phyloP scores from a whole-genome alignment of 805 yeast species.

The Cyberlindnera misumaiensis region DNA sequence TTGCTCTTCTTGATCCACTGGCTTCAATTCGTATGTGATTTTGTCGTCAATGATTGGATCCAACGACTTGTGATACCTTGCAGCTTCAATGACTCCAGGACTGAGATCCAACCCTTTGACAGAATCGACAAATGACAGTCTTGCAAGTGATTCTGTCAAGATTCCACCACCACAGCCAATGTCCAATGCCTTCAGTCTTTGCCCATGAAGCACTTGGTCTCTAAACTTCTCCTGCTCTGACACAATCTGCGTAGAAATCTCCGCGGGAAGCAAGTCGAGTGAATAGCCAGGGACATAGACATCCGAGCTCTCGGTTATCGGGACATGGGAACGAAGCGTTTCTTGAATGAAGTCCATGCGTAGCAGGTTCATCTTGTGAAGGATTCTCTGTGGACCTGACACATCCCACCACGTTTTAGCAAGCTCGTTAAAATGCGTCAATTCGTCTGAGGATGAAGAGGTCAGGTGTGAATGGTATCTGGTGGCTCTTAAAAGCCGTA shows the following conservation, averaged over 20 bases:
- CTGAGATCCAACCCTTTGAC: conserved; percentile 88
- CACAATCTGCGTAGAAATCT: conserved; percentile 40
- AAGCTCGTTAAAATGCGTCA: conserved; percentile 73
- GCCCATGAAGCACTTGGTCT: conserved; percentile 25
- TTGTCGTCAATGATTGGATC: conserved; percentile 61
- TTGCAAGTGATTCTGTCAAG: conserved; percentile 76
- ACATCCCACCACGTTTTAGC: conserved; percentile 99
- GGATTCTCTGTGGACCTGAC: conserved; percentile 83
- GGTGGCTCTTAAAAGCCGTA: too few species aligned
- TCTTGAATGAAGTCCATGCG: conserved; percentile 81
- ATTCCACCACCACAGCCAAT: conserved; percentile 99
- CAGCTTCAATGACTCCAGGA: conserved; percentile 73
- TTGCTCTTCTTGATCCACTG: conserved; percentile 52
- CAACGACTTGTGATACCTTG: conserved; percentile 52
- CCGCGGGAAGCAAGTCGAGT: conserved; percentile 55
- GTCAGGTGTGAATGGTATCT: conserved; percentile 14
- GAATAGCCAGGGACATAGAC: conserved; percentile 77
- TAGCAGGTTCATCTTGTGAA: conserved; percentile 89
- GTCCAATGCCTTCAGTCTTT: conserved; percentile 56
- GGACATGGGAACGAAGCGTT: conserved; percentile 35
- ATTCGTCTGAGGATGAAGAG: conserved; percentile 53
- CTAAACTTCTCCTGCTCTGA: conserved; percentile 44
- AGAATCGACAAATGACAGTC: conserved; percentile 52
- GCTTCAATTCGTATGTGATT: conserved; percentile 50
- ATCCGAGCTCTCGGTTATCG: conserved; percentile 20